Evolutionary conservation across 768 basidiomycete genomes (phyloP).

Genomic region (Termitomyces sp.): DNA sequence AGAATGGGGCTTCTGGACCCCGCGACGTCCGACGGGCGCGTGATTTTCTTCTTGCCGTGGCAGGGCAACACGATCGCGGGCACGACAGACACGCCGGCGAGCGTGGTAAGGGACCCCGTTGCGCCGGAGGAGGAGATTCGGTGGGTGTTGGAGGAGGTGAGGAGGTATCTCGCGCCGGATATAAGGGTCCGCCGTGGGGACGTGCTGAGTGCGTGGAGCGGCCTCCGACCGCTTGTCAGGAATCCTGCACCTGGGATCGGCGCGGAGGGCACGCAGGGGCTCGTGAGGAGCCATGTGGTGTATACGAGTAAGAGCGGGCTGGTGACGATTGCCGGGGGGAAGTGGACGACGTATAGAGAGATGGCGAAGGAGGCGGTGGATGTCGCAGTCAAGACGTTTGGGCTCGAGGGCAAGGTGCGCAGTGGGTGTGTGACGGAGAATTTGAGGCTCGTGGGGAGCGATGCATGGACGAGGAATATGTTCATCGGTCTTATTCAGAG

Average conservation of each 20-base stretch:
- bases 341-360: conserved; percentile 96
- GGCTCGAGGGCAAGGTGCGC: conserved; percentile 46
- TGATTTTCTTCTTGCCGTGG: conserved; percentile 99
- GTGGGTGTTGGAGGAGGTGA: conserved; percentile 94
- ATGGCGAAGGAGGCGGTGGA: conserved; percentile 98
- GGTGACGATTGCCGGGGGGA: conserved; percentile 93
- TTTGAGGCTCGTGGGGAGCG: conserved; percentile 83
- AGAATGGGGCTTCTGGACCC: conserved; percentile 96
- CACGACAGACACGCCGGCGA: conserved; percentile 84
- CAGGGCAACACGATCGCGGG: conserved; percentile 97
- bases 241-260: conserved; percentile 31
- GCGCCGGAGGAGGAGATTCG: conserved; percentile 92
- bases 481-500: conserved; percentile 93
- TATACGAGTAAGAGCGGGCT: conserved; percentile 58
- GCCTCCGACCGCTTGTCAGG: conserved; percentile 84
- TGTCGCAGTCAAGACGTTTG: conserved; percentile 62
- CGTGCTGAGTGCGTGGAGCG: conserved; percentile 93
- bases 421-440: conserved; percentile 73
- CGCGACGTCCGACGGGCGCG: conserved; percentile 90
- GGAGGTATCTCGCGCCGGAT: conserved; percentile 84
- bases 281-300: too few relatives aligned
- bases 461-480: conserved; percentile 95
- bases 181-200: conserved; percentile 93
- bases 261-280: conserved; percentile 28
- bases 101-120: conserved; percentile 66